Evolutionary conservation across 2,329 filamentous ascomycete genomes (phyloP), one percentile per base, ranked within the genome.

Genomic region (Neocatenulostroma microsporum): DNA sequence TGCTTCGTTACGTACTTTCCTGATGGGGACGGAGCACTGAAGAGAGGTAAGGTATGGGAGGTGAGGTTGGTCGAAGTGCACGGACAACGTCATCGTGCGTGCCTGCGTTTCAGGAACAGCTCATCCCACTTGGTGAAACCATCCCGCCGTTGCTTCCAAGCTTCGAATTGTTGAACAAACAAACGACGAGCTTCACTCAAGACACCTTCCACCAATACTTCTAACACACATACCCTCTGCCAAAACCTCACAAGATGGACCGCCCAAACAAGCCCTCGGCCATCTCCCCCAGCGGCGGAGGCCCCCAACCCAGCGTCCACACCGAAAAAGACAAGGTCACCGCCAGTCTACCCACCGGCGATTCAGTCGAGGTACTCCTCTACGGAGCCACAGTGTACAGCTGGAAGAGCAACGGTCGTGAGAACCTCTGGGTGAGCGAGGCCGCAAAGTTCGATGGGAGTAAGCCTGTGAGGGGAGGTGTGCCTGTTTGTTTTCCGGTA

Each of bases 401-500:
- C 63, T 98, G 91, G 91, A 94, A 91, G 70, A 81, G 83, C 57
- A 74, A 78, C 41, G 70, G 74, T 40, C 67, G 76, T 23, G 51
- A 56, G 51, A 45, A 54, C 29, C 42, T 55, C 3, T 56, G 52
- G 54, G 34, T 56, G 28, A 56, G 54, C 46, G 38, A 37, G 17
- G 51, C 51, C 7, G 83, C 88, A 28, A 77, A 76, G 54, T 69
- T 94, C 39, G 88, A 96, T 57, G 89, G 91, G 36, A 80, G 73
- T 50, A 94, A 94, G 69, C 74, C 89, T 17, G 88, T 96, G 35
- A 75, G 91, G 46, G 91, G 91, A 39, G 89, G 89, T 11, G 85
- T 96, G 51, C 89, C 89, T 4, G 67, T 96, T 34, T 87, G 95
- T 23, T 96, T 95, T 58, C 89, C 89, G 7, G 88, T 94, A 71